Conservation (phyloP, 257 asterid species). For the Solanum tacnaense region DNA sequence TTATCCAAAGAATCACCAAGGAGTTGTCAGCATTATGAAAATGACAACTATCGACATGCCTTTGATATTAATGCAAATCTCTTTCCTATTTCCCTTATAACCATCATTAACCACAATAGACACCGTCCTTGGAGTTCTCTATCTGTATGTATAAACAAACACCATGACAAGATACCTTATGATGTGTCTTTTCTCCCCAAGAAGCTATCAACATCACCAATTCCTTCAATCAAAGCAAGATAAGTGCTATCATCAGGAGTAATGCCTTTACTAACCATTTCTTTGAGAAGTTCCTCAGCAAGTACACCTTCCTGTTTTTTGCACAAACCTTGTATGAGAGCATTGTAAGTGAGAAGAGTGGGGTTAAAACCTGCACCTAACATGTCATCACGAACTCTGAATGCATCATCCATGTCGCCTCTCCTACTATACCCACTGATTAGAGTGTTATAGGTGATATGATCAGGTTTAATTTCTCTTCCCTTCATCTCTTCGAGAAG, state of each 20-base stretch:
- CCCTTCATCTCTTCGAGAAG: conserved; percentile 36
- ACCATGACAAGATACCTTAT: conserved; percentile 3
- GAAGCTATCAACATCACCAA: conserved; percentile 11
- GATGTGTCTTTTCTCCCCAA: conserved; percentile 5
- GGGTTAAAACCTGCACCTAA: conserved; percentile 27
- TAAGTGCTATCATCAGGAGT: conserved; percentile 45
- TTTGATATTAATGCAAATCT: background rate
- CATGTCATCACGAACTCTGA: conserved; percentile 35
- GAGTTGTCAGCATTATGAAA: background rate
- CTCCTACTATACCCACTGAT: conserved; percentile 38
- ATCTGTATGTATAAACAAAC: background rate
- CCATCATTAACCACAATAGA: background rate
- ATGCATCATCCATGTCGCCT: conserved; percentile 34
- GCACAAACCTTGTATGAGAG: conserved; percentile 43
- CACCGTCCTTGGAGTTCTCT: background rate
- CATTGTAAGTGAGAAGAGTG: conserved; percentile 34
- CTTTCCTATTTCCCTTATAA: background rate
- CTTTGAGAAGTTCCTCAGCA: conserved; percentile 46
- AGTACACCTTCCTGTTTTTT: conserved; percentile 20
- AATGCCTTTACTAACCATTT: conserved; percentile 49
- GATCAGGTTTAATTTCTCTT: conserved; percentile 36
- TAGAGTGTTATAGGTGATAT: conserved; percentile 33
- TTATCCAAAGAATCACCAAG: background rate
- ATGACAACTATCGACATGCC: background rate
- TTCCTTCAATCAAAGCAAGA: conserved; percentile 36